Conservation (phyloP, 1,284 basidiomycete genomes). For the Ustilago cynodontis region DNA sequence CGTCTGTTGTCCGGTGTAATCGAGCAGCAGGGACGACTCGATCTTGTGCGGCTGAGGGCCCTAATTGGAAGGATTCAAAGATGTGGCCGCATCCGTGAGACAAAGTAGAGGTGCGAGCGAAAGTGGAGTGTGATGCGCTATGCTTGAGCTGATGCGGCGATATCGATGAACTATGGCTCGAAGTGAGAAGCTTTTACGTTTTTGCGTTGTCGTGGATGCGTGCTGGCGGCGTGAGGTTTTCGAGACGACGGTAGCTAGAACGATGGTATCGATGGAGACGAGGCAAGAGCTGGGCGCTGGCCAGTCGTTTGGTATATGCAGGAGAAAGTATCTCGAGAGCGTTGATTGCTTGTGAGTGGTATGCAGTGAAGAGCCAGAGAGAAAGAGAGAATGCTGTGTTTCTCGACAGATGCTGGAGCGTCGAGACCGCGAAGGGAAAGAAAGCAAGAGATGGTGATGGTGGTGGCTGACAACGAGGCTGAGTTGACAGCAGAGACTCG, state of each 20-base stretch:
- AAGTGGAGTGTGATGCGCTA: too few relatives aligned
- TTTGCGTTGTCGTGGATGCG: not conserved
- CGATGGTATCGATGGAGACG: not conserved
- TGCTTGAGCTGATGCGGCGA: too few relatives aligned
- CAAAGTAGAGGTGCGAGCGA: too few relatives aligned
- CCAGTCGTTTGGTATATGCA: conserved; percentile 6
- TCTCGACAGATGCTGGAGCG: not conserved
- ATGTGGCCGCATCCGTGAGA: conserved; percentile 23
- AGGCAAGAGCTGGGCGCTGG: not conserved
- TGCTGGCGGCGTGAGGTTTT: not conserved
- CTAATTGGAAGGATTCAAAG: not conserved
- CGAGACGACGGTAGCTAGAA: not conserved
- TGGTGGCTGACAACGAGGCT: not conserved
- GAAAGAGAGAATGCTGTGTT: not conserved
- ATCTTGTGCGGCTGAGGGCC: not conserved
- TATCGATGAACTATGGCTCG: too few relatives aligned
- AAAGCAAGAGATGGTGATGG: not conserved
- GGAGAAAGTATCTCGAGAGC: not conserved
- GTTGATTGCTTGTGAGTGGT: not conserved
- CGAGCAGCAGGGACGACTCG: not conserved
- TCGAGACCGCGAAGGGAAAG: not conserved
- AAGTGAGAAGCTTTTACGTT: not conserved
- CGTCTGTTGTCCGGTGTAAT: not conserved
- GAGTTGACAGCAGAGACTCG: conserved; percentile 6
- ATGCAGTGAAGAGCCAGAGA: not conserved